Evolutionary conservation across 2,329 filamentous ascomycete genomes (phyloP), one percentile per base, ranked within the genome.

Genomic region (Microcyclospora tardicrescens): DNA sequence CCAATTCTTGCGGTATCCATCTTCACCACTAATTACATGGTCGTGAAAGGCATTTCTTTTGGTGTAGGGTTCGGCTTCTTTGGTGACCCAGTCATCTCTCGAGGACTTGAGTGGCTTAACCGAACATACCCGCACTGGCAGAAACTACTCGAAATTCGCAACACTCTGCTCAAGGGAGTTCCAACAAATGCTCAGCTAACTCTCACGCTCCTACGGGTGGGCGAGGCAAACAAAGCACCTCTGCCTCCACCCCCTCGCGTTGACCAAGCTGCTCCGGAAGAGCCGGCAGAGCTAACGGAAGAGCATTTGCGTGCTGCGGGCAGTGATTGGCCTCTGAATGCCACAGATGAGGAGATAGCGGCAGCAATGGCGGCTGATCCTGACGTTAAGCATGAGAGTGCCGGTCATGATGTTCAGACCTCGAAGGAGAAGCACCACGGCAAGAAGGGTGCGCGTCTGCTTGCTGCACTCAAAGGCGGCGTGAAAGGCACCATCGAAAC

Each of bases 171-270:
- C 36, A 84, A 81, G 54, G 83, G 84, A 2, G 78, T 91, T 0
- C 85, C 85, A 1, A 93, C 84, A 2, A 91, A 93, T 54, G 83
- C 84, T 3, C 85, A 93, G 54, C 72, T 93, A 13, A 78, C 84
- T 0, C 65, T 93, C 19, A 93, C 84, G 0, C 69, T 93, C 1
- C 73, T 93, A 10, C 80, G 85, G 5, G 77, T 89, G 24, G 84
- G 84, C 31, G 85, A 93, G 60, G 75, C 74, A 10, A 87, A 87
- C 61, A 81, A 82, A 47, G 79, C 82, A 0, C 85, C 85, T 0
- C 61, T 93, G 0, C 83, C 84, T 24, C 66, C 73, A 10, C 72
- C 73, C 15, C 72, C 73, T 12, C 58, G 56, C 12, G 60, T 66
- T 15, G 43, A 51, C 2, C 44, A 57, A 9, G 60, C 67, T 19